A percentile compares a stretch with the other conserved stretches of the same genome.
Evolutionary conservation across 441 rosid genomes (phyloP).

Genomic region (Adansonia grandidieri): DNA sequence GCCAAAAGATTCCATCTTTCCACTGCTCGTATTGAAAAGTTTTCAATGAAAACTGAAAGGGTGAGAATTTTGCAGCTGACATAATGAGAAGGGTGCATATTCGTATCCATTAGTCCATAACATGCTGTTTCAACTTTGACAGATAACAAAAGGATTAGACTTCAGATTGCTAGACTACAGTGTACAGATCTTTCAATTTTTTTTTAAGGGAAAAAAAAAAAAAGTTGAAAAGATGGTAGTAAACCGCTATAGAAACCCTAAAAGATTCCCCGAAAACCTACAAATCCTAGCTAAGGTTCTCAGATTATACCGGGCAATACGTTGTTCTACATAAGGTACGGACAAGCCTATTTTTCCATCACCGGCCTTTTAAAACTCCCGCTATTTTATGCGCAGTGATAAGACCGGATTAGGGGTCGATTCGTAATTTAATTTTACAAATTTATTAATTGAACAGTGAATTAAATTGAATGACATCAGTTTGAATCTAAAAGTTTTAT

Average conservation of each 20-base stretch:
- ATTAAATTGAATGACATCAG: no score
- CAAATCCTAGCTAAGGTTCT: conserved; percentile 12
- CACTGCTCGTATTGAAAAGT: background rate
- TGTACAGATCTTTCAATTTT: background rate
- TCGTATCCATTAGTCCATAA: background rate
- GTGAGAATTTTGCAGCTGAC: background rate
- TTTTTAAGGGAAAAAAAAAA: background rate
- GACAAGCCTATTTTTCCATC: background rate
- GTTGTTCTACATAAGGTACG: background rate
- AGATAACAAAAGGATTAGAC: background rate
- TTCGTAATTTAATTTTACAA: no score
- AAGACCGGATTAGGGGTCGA: no score
- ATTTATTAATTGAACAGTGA: no score
- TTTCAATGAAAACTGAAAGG: background rate
- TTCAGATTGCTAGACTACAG: background rate
- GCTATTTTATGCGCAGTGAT: background rate
- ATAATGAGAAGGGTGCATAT: background rate
- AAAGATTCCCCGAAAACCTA: conserved; percentile 32
- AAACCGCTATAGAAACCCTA: background rate
- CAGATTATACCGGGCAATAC: background rate
- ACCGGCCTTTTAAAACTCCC: conserved; percentile 17
- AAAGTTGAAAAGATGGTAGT: background rate
- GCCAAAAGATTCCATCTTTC: background rate
- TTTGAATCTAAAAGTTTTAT: no score
- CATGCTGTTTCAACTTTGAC: background rate